Evolutionary conservation across 2,329 filamentous ascomycete genomes (phyloP), one percentile per base, ranked within the genome.

Genomic region (Aspergillus felis): DNA sequence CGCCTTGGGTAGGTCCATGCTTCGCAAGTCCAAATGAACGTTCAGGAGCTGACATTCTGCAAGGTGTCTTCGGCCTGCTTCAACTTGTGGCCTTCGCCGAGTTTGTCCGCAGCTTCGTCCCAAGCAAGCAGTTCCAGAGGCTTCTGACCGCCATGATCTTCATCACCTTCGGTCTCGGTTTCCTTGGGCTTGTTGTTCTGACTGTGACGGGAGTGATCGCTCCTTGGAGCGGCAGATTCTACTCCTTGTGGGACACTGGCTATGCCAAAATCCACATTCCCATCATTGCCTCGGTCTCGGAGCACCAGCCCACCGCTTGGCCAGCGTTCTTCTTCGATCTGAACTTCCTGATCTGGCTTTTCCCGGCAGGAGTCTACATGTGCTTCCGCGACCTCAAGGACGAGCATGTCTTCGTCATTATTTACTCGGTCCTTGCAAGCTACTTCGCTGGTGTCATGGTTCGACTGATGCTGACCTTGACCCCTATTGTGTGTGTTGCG

Each of bases 401-500:
- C 71, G 92, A 99, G 82, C 94, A 99, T 72, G 93, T 99, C 60
- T 99, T 99, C 71, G 85, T 99, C 67, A 89, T 99, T 68, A 95
- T 97, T 65, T 99, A 99, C 73, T 87, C 92, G n/a, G 86, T 99
- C 49, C 88, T 97, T 63, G 91, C 91, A 64, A 97, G 91, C 78
- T 99, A 99, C 82, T 99, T 99, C 70, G 91, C 95, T 25, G 94
- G 94, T 73, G 95, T 99, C 78, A 99, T 99, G 94, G 94, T 99
- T 60, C 92, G 94, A 78, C 81, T 99, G 69, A 99, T 99, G 94
- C 85, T 99, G 61, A 99, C 94, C 0, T 80, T 99, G 66, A 99
- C 94, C 1, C 94, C 94, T 1, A 88, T 99, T 64, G 94, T 99
- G 52, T 99, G 94, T 75, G 91, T 97, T 64, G 89, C 94, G 46